Evolutionary conservation across 345 rosid species (phyloP), one percentile per base, ranked within the genome.

Genomic region (Raphanus raphanistrum): DNA sequence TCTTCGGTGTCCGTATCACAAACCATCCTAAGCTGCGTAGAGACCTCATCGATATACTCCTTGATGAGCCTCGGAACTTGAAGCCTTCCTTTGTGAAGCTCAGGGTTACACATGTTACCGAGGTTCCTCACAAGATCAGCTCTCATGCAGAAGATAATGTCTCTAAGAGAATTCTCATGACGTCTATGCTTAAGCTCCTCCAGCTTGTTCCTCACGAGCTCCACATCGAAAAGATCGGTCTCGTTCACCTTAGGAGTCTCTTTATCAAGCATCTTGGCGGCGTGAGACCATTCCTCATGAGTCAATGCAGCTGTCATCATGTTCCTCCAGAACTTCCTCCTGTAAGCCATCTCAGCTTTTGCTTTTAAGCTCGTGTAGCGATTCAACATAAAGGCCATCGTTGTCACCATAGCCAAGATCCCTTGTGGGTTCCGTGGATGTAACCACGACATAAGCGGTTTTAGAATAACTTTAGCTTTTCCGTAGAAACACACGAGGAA

Each of bases 261-360:
- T 82, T 78, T 95, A 68, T 95, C 99, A 11, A 92, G 96, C 98
- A 95, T 95, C 86, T 91, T 92, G 5, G 99, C 96, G 21, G 99
- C 98, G 75, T 92, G 99, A 72, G 94, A 89, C 99, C 99, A 95
- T 77, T 95, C 99, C 85, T 95, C 99, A 12, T 91, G 89, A 11
- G 96, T 90, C 85, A 92, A 78, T 2, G 98, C 94, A 35, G 87
- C 63, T 76, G 88, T 92, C 98, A 87, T 92, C 98, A 91, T 87
- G 74, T 92, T 91, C 87, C 98, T 83, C 99, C 99, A 95, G 78
- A 92, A 95, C 74, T 95, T 95, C 75, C 98, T 90, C 74, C 94
- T 74, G 67, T 95, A 95, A n/a, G 94, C 99, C 97, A 91, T 90
- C 77, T 95, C 98, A 35, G 99, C 99, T 81, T 82, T 91, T 72